These are phyloP conservation scores for Berberis vulgaris DNA, from an alignment of 164 flowering plant species.

Conservation along the genomic window DNA sequence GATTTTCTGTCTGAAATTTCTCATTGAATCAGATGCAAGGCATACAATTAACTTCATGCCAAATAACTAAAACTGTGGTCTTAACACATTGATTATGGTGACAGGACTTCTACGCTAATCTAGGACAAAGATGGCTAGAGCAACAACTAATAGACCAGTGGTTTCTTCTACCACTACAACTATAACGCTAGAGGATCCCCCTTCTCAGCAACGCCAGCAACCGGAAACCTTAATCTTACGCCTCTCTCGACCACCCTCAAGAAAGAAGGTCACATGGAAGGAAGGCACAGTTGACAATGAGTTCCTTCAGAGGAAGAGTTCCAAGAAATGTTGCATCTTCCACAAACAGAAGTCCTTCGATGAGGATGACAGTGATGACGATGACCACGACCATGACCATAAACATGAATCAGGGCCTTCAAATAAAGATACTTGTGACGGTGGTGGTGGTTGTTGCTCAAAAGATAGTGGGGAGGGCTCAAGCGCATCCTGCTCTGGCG, in stretches of 20 bases:
- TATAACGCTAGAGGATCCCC: constrained; percentile 31
- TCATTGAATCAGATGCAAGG: too few species aligned
- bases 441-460: constrained; percentile 12
- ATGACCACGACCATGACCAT: constrained; percentile 13
- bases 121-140: constrained; percentile 18
- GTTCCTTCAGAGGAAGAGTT: constrained; percentile 78
- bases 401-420: neutral
- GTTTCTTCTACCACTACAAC: constrained; percentile 25
- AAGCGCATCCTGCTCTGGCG: constrained; percentile 1
- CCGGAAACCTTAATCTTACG: constrained; percentile 47
- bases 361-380: constrained; percentile 80
- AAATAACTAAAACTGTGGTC: too few species aligned
- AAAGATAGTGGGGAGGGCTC: constrained; percentile 8
- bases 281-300: constrained; percentile 97
- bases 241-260: constrained; percentile 31
- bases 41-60: too few species aligned
- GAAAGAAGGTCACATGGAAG: constrained; percentile 87
- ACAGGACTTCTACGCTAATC: neutral
- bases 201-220: constrained; percentile 27
- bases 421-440: neutral
- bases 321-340: constrained; percentile 92
- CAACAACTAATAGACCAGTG: constrained; percentile 8
- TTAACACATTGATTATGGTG: neutral
- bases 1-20: too few species aligned
- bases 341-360: constrained; percentile 91